Evolutionary conservation across 2,329 filamentous ascomycete species (phyloP), one percentile per base, ranked within the genome.

Genomic region (Juglanconis oblonga): DNA sequence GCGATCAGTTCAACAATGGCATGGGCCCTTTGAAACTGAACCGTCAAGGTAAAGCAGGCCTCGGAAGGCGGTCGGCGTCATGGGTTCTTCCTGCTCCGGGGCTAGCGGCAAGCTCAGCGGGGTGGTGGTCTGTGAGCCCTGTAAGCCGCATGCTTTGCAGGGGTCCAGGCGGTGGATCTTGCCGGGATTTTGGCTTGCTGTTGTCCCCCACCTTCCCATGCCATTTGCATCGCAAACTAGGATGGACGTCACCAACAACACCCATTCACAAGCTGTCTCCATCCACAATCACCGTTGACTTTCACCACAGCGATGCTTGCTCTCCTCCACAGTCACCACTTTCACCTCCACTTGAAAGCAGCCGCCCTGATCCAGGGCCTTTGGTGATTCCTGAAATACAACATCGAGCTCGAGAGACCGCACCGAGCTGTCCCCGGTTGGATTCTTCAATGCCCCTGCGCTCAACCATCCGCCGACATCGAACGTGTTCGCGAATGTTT

Each of bases 51-150:
- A 29, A 8, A 33, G 35, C 52, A 59, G 29, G 44, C 33, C 35
- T 17, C 35, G 29, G 38, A 24, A 35, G 29, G 48, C 48, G 50
- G 58, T 57, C 58, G 58, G 58, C 48, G 40, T 54, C 53, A 29
- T 40, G 38, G 45, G 47, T 48, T 58, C 51, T 54, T 61, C 55
- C 59, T 53, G 44, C 49, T 58, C 45, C 45, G 55, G 36, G n/a
- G 29, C n/a, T 33, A 11, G 44, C 44, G n/a, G 29, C 38, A 14
- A 13, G 3, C 29, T 24, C 35, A 36, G 47, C 29, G 47, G 55
- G 55, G 54, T 7, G 45, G 35, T 55, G 55, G 45, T 36, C 59
- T 36, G 45, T 58, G 51, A 51, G 50, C 51, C 44, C 17, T 33
- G 51, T 44, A 9, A 59, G 57, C 52, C 51, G 38, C 59, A 58